A percentile compares a stretch with the other conserved stretches of the same genome.
Conservation (phyloP, 2,329 filamentous ascomycete species). For the Fusarium sublunatum region DNA sequence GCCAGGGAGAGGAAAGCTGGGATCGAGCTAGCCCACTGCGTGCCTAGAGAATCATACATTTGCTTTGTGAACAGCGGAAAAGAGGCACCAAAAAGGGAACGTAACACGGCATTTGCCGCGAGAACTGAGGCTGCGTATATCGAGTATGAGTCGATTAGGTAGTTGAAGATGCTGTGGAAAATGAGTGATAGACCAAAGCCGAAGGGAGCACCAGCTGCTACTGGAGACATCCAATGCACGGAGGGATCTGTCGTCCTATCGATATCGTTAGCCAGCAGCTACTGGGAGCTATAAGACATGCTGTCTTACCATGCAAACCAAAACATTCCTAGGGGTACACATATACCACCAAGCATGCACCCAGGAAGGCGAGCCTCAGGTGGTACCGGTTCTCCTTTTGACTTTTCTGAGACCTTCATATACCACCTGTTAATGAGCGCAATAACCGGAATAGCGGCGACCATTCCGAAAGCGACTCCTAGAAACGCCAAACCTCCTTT, state of each 20-base stretch:
- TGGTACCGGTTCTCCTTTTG: slow-evolving; percentile 65
- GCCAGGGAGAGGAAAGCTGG: slow-evolving; percentile 41
- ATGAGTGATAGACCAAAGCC: slow-evolving; percentile 71
- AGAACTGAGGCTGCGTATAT: slow-evolving; percentile 81
- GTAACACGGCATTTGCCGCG: slow-evolving; percentile 61
- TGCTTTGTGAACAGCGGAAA: slow-evolving; percentile 44
- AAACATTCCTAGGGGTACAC: slow-evolving; percentile 70
- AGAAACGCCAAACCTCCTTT: slow-evolving; percentile 71
- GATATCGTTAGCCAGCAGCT: background rate
- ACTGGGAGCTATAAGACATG: rapidly evolving
- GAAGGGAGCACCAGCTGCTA: slow-evolving; percentile 59
- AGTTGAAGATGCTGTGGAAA: slow-evolving; percentile 73
- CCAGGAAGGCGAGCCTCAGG: slow-evolving; percentile 72
- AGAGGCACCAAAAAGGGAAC: slow-evolving; percentile 40
- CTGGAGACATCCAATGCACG: slow-evolving; percentile 68
- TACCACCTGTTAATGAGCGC: slow-evolving; percentile 66
- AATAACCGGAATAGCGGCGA: slow-evolving; percentile 63
- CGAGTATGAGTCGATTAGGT: slow-evolving; percentile 76
- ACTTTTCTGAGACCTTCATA: slow-evolving; percentile 53
- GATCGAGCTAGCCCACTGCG: slow-evolving; percentile 41
- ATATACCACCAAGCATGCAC: slow-evolving; percentile 67
- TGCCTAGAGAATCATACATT: slow-evolving; percentile 43
- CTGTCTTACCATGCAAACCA: slow-evolving; percentile 71
- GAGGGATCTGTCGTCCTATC: slow-evolving; percentile 37
- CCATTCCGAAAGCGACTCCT: slow-evolving; percentile 73